Base-by-base conservation (phyloP, 495 filamentous ascomycete species). In the Xylaria bambusicola region DNA sequence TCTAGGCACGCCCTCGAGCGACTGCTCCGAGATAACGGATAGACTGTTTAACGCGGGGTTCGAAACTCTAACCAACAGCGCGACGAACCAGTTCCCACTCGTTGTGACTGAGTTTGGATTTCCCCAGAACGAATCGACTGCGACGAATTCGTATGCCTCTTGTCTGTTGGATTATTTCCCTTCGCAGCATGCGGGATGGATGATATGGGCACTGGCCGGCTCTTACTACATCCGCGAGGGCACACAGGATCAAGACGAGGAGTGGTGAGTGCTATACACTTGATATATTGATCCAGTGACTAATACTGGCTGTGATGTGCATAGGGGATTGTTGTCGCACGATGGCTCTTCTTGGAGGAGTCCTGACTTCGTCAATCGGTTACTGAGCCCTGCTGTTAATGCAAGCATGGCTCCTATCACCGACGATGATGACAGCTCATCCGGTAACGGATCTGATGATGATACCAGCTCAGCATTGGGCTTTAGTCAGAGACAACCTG, bases 41-140 rank as follows among this genome's bases (percentile, higher is more conserved):
- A 72, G 75, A 27, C 71, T 88, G 36, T 80, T 74, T 42, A 76
- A 75, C 31, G 77, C 77, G n/a, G 84, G 84, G 17, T 82, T 84
- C 60, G 75, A 83, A 52, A 78, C 80, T 3, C 65, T 85, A 24
- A 75, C 80, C 57, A 66, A 75, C 31, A 77, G 73, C 55, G 74
- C 75, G 6, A 66, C 74, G 26, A 78, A 80, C 3, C 56, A 69
- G 15, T 66, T 83, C 61, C 81, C 75, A 0, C 67, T 81, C 2
- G 68, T 84, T 3, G 64, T 83, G 61, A 81, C 75, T 1, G 80
- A 83, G 64, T 81, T 82, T 56, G 82, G 80, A 15, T 71, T 75
- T 29, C 50, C 63, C 20, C 71, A 78, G 73, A 60, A 73, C 48
- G 63, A 58, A 21, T 70, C 69, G 44, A 64, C 68, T 9, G 71